A percentile compares a stretch with the other conserved stretches of the same genome.
Evolutionary conservation across 2,329 filamentous ascomycete genomes (phyloP).

Genomic region (Claviceps pusilla): DNA sequence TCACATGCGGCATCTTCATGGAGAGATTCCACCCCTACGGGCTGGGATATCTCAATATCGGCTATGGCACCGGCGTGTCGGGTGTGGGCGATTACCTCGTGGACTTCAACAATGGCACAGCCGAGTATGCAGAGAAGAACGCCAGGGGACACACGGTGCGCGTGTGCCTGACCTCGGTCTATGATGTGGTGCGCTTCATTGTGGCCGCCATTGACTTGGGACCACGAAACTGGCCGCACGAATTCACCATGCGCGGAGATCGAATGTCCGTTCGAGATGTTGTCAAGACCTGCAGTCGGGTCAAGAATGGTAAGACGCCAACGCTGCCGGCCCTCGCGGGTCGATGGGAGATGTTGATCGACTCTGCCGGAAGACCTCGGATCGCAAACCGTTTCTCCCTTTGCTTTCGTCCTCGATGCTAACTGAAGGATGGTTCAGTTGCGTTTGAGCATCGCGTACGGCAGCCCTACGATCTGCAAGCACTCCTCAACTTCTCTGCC

Average conservation of each 20-base stretch:
- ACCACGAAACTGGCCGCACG: slow-evolving; percentile 46
- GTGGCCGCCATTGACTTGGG: slow-evolving; percentile 52
- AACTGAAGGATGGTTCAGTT: slow-evolving; percentile 16
- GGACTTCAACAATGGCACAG: slow-evolving; percentile 41
- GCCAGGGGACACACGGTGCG: slow-evolving; percentile 32
- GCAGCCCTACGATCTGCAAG: slow-evolving; percentile 25
- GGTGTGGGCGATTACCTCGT: slow-evolving; percentile 51
- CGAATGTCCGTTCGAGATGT: slow-evolving; percentile 46
- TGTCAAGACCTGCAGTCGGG: slow-evolving; percentile 31
- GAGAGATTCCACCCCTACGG: slow-evolving; percentile 58
- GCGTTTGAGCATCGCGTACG: slow-evolving; percentile 23
- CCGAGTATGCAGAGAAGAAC: slow-evolving; percentile 45
- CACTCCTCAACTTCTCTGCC: slow-evolving; percentile 26
- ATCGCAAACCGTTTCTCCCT: neutral
- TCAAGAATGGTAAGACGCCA: slow-evolving; percentile 29
- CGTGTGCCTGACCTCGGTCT: slow-evolving; percentile 52
- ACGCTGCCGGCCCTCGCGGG: too few relatives aligned
- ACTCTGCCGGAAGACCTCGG: neutral
- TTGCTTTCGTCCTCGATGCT: slow-evolving; percentile 5
- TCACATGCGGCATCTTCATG: slow-evolving; percentile 63
- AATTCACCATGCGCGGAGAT: slow-evolving; percentile 57
- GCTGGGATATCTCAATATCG: slow-evolving; percentile 44
- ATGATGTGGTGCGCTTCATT: slow-evolving; percentile 57
- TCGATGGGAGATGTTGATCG: neutral
- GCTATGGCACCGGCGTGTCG: slow-evolving; percentile 35